These are phyloP conservation scores for Solanum chiquidenum DNA, from an alignment of 257 asterid genomes.

Conservation along the genomic window DNA sequence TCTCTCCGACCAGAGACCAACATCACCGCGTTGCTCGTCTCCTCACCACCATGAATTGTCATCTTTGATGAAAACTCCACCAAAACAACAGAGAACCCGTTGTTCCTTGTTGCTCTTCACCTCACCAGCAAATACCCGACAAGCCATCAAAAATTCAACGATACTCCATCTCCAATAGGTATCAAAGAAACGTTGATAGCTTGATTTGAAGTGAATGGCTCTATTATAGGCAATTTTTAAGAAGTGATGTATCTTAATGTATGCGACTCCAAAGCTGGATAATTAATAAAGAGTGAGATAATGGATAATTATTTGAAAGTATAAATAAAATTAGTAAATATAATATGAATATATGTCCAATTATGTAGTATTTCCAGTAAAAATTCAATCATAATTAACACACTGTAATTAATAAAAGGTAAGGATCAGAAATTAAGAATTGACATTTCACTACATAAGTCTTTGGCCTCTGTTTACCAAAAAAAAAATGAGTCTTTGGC, in stretches of 20 bases:
- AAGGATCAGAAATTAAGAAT: neutral
- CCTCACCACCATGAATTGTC: neutral
- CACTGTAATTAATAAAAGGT: neutral
- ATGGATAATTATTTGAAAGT: neutral
- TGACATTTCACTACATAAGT: neutral
- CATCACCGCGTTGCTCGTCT: neutral
- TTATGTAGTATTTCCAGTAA: too few species aligned
- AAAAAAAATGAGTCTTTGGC: neutral
- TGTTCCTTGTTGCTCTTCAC: too few species aligned
- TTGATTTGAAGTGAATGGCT: too few species aligned
- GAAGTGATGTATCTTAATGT: neutral
- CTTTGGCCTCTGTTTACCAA: neutral
- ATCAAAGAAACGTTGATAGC: too few species aligned
- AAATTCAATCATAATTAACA: neutral
- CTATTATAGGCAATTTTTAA: too few species aligned
- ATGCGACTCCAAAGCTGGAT: neutral
- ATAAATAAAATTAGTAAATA: neutral
- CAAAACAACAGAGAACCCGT: too few species aligned
- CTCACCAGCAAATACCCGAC: accelerated
- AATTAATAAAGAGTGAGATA: neutral
- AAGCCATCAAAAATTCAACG: too few species aligned
- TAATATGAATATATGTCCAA: too few species aligned
- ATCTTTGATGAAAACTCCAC: too few species aligned
- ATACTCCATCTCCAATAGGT: too few species aligned
- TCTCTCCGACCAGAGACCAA: neutral